Percentiles rank a stretch among this genome's conserved stretches.
phyloP scores from a whole-genome alignment of 164 flowering plant genomes.

The Magnolia officinalis region DNA sequence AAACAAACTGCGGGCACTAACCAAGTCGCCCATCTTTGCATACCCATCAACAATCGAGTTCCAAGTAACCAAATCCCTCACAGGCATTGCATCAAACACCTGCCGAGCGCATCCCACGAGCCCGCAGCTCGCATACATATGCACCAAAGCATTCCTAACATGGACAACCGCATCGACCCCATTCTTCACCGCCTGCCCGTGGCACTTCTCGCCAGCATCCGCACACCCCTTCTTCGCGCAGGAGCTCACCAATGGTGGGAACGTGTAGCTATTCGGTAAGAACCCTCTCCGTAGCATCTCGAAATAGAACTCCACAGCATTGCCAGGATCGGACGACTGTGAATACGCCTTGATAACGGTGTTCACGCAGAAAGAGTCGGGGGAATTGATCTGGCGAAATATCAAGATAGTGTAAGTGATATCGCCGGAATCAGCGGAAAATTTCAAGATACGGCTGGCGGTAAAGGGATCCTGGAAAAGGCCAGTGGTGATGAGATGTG shows the following conservation, averaged over 20 bases:
- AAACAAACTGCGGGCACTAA: slow-evolving; percentile 41
- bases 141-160: slow-evolving; percentile 57
- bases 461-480: slow-evolving; percentile 37
- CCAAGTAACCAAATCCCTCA: slow-evolving; percentile 60
- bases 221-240: slow-evolving; percentile 33
- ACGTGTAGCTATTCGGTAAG: slow-evolving; percentile 50
- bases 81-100: slow-evolving; percentile 48
- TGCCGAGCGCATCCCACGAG: slow-evolving; percentile 30
- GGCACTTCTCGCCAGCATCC: slow-evolving; percentile 42
- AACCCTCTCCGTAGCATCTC: slow-evolving; percentile 42
- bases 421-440: slow-evolving; percentile 32
- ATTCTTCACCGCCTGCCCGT: slow-evolving; percentile 54
- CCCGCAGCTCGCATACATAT: slow-evolving; percentile 53
- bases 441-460: slow-evolving; percentile 40
- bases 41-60: slow-evolving; percentile 46
- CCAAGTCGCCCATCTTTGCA: slow-evolving; percentile 35
- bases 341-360: slow-evolving; percentile 48
- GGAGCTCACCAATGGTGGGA: slow-evolving; percentile 41
- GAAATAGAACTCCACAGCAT: slow-evolving; percentile 43
- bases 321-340: slow-evolving; percentile 22
- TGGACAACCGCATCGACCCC: slow-evolving; percentile 46
- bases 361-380: slow-evolving; percentile 47
- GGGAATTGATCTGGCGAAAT: slow-evolving; percentile 30
- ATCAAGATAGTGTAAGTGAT: slow-evolving; percentile 35
- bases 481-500: slow-evolving; percentile 47